phyloP scores from a whole-genome alignment of 192 early-diverging fungal species.

The Oehlia diaphana region DNA sequence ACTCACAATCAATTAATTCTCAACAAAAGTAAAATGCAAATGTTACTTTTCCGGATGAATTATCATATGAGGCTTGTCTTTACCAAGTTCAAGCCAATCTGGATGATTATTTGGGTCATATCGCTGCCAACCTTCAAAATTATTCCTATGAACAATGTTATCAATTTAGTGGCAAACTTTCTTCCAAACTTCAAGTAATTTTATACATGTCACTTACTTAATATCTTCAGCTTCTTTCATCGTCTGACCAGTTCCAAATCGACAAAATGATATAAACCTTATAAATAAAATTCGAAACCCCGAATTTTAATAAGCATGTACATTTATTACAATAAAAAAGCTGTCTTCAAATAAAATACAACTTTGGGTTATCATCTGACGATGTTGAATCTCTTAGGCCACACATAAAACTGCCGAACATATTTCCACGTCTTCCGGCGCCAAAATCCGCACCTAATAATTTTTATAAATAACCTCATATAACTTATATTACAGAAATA shows the following conservation, averaged over 20 bases:
- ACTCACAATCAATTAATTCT: neutral
- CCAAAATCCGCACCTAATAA: constrained; percentile 54
- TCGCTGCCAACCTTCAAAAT: constrained; percentile 43
- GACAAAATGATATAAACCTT: constrained; percentile 62
- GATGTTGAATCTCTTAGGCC: constrained; percentile 47
- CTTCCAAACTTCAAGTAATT: constrained; percentile 29
- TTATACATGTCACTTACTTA: constrained; percentile 41
- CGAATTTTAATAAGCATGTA: neutral
- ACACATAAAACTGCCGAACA: constrained; percentile 60
- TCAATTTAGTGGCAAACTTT: neutral
- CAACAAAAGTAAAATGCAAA: neutral
- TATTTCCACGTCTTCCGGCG: constrained; percentile 55
- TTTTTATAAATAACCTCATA: constrained; percentile 11
- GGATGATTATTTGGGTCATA: constrained; percentile 38
- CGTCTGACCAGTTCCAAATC: constrained; percentile 70
- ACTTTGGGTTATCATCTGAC: neutral
- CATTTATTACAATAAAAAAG: neutral
- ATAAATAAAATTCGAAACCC: neutral
- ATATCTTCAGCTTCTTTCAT: constrained; percentile 60
- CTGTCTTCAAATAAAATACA: neutral
- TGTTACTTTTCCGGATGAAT: constrained; percentile 56
- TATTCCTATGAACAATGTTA: constrained; percentile 32
- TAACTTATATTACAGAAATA: neutral
- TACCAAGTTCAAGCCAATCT: constrained; percentile 43
- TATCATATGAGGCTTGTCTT: constrained; percentile 73